Evolutionary conservation across 768 basidiomycete species (phyloP).

Genomic region (Suillus tomentosus): DNA sequence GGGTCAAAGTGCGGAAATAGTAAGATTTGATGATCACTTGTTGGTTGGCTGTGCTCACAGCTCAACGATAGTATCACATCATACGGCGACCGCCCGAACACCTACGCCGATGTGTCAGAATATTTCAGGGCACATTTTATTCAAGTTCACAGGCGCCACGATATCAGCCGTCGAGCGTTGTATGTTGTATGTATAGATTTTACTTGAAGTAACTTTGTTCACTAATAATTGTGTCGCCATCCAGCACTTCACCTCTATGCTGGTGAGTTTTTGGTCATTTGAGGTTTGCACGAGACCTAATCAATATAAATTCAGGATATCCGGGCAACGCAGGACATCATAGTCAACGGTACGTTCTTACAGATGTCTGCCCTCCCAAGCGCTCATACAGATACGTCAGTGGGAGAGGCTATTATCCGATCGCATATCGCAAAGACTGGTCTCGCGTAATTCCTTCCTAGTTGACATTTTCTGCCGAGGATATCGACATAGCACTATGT

Average conservation of each 20-base stretch:
- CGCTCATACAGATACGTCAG: conserved; percentile 33
- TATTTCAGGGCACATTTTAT: conserved; percentile 88
- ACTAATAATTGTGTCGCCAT: conserved; percentile 7
- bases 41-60: conserved; percentile 9
- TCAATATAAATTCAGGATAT: conserved; percentile 49
- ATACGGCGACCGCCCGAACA: conserved; percentile 72
- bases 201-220: conserved; percentile 5
- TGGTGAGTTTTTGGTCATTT: conserved; percentile 41
- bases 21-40: conserved; percentile 40
- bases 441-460: conserved; percentile 26
- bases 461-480: background rate
- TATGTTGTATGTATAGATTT: conserved; percentile 55
- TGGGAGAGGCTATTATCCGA: conserved; percentile 68
- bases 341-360: conserved; percentile 53
- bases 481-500: conserved; percentile 5
- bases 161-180: conserved; percentile 56
- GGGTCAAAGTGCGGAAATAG: conserved; percentile 75
- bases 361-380: background rate
- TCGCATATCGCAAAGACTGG: conserved; percentile 63
- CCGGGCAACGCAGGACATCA: conserved; percentile 65
- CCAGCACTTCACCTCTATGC: conserved; percentile 74
- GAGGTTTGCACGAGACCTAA: background rate
- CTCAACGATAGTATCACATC: conserved; percentile 63
- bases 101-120: conserved; percentile 66
- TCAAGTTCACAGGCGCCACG: conserved; percentile 70